phyloP scores from a whole-genome alignment of 2,329 filamentous ascomycete species.

The Delphinella strobiligena region DNA sequence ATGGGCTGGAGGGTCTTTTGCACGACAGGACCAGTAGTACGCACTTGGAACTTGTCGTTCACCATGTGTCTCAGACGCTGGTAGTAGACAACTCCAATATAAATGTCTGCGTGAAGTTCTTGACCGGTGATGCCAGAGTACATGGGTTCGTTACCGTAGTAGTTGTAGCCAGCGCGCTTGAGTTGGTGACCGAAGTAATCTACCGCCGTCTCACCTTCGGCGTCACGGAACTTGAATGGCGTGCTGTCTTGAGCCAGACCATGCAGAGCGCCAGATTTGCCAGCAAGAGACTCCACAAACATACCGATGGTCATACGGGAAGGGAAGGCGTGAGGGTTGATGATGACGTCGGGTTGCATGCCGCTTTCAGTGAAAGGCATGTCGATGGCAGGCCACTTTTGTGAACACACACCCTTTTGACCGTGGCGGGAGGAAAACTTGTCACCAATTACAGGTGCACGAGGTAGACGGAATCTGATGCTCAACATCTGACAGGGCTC shows the following conservation, averaged over 20 bases:
- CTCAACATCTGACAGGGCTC: slow-evolving; percentile 81
- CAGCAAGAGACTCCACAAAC: slow-evolving; percentile 94
- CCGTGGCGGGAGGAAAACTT: slow-evolving; percentile 98
- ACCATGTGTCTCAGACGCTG: slow-evolving; percentile 98
- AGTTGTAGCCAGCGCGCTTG: slow-evolving; percentile 91
- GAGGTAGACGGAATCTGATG: slow-evolving; percentile 84
- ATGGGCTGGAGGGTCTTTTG: slow-evolving; percentile 88
- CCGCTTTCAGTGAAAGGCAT: slow-evolving; percentile 96
- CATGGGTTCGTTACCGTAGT: slow-evolving; percentile 96
- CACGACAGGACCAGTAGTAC: slow-evolving; percentile 88
- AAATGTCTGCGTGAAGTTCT: slow-evolving; percentile 89
- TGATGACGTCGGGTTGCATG: slow-evolving; percentile 95
- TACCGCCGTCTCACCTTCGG: slow-evolving; percentile 79
- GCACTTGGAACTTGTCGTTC: slow-evolving; percentile 97
- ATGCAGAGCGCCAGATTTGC: slow-evolving; percentile 87
- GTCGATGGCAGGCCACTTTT: slow-evolving; percentile 87
- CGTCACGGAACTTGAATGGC: slow-evolving; percentile 69
- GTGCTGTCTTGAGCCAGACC: slow-evolving; percentile 93
- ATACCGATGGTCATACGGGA: slow-evolving; percentile 99
- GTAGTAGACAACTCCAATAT: slow-evolving; percentile 95
- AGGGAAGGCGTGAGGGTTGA: slow-evolving; percentile 98
- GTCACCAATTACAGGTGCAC: slow-evolving; percentile 87
- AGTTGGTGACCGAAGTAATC: slow-evolving; percentile 96
- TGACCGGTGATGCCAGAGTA: slow-evolving; percentile 95
- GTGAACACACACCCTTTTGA: slow-evolving; percentile 92